Base-by-base conservation (phyloP, 176 grass and related monocot genomes). In the Avena eriantha region DNA sequence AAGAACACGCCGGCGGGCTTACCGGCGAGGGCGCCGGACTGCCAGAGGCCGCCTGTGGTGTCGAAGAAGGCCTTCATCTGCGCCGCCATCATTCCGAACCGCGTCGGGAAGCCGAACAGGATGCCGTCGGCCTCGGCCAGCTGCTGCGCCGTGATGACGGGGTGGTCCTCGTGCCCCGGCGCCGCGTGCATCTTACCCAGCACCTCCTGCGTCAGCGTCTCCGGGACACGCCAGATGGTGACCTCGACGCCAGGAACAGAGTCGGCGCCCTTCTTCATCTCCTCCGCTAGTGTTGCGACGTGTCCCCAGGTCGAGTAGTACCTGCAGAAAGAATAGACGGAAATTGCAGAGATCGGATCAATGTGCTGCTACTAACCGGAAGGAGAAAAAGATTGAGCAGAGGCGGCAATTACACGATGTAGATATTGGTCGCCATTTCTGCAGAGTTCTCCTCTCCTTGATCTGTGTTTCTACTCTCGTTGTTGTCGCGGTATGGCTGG, bases 1-100 rank as follows among this genome's bases (percentile, higher is more conserved):
- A 96, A 90, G 70, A 96, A 96, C 73, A 96, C 90, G 0, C 94
- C 94, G 12, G 91, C 92, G 1, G 94, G 92, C 80, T 96, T 96
- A 5, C 94, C 92, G 7, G 92, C 76, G 23, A 96, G 91, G 73
- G 39, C 83, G 87, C 55, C 21, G 21, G 50, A 53, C 47, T 87
- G 86, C 91, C 91, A 93, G 43, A 90, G 91, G 2, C 91, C 85
- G 15, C 91, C 91, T 1, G 91, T 93, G 15, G 91, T 79, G 89
- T 93, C 91, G 11, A 93, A 8, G 74, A 93, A 93, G 47, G 80
- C 84, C 88, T 93, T 93, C 80, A 93, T 90, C 78, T 87, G 84
- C 53, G 91, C 83, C 45, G 87, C 85, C 91, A 90, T 93, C 84
- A 93, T 87, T 31, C 91, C 91, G 78, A 93, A 90, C 3, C 87